Evolutionary conservation across 192 early-diverging fungal genomes (phyloP), one percentile per base, ranked within the genome.

Genomic region (Chytriomyces confervae): DNA sequence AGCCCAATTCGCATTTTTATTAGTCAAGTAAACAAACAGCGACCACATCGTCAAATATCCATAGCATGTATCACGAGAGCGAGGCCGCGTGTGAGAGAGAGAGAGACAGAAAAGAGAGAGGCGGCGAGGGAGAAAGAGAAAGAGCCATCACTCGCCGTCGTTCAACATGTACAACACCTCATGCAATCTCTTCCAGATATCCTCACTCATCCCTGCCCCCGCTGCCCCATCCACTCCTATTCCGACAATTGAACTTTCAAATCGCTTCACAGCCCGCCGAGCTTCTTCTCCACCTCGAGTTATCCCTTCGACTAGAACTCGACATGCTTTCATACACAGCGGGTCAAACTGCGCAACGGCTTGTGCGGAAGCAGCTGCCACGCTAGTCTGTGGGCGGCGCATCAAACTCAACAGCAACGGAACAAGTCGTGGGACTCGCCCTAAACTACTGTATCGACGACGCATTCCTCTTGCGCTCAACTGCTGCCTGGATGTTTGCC

Each of bases 141-240:
- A 36, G 36, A 36, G 36, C 36, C 36, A 36, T 36, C 36, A 36
- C 36, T 61, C 72, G 7, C 63, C 72, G 7, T 63, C 72, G 27
- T 63, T 63, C 61, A 74, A 24, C 61, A 74, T 62, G 63, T 62
- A 74, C 72, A 74, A 63, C 44, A 61, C n/a, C 23, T 74, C 72
- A 23, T 44, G 27, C 23, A 74, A 57, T 8, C 61, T 11, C 23
- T 46, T 23, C 61, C 72, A 74, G 44, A 74, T 61, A 8, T 74
- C 72, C 24, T 74, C 72, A 7, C 13, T 18, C 44, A 61, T n/a
- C 29, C 69, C 69, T 7, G 8, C 72, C 2, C 10, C 16, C 2
- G 50, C 50, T 5, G 62, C 20, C 0, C 72, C 72, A 24, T 11
- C 44, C 5, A 74, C 47, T n/a, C 60, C 72, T 29, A 74, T 44